Conservation (phyloP, 768 basidiomycete genomes). For the Flagelloscypha sp. region DNA sequence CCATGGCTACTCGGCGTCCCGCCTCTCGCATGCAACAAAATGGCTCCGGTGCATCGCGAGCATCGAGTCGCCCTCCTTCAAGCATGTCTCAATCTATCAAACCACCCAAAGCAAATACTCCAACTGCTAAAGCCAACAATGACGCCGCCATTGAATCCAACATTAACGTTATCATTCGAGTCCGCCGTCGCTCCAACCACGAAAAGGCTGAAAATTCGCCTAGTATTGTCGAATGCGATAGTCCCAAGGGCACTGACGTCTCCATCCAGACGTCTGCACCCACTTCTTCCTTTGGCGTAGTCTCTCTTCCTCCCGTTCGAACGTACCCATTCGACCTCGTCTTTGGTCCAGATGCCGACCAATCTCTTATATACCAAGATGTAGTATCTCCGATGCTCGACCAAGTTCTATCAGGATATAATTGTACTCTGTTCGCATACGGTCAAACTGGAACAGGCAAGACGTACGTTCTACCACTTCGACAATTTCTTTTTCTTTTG, state of each 20-base stretch:
- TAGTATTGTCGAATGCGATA: constrained; percentile 73
- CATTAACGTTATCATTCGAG: constrained; percentile 90
- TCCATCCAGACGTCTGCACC: constrained; percentile 74
- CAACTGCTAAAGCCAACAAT: constrained; percentile 17
- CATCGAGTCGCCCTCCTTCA: constrained; percentile 22
- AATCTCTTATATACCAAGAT: constrained; percentile 87
- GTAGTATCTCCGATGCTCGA: constrained; percentile 90
- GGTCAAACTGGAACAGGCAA: constrained; percentile 99
- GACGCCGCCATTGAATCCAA: constrained; percentile 55
- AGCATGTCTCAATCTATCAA: constrained; percentile 19
- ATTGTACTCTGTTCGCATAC: constrained; percentile 96
- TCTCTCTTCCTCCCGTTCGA: constrained; percentile 65
- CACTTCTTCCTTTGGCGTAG: constrained; percentile 60
- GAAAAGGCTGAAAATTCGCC: constrained; percentile 84
- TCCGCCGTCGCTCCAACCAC: constrained; percentile 75
- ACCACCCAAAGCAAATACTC: constrained; percentile 9
- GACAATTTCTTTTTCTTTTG: constrained; percentile 1
- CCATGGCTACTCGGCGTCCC: constrained; percentile 61
- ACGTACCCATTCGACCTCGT: constrained; percentile 95
- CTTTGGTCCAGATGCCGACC: constrained; percentile 95
- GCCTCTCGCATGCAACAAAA: constrained; percentile 39
- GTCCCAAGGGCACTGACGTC: constrained; percentile 67
- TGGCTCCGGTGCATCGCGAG: no score
- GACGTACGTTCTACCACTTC: constrained; percentile 55
- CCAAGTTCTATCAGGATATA: constrained; percentile 93